Percentiles rank a stretch among this genome's conserved stretches.
Conservation (phyloP, 2,329 filamentous ascomycete species). For the Penicillium aurantiogriseum region DNA sequence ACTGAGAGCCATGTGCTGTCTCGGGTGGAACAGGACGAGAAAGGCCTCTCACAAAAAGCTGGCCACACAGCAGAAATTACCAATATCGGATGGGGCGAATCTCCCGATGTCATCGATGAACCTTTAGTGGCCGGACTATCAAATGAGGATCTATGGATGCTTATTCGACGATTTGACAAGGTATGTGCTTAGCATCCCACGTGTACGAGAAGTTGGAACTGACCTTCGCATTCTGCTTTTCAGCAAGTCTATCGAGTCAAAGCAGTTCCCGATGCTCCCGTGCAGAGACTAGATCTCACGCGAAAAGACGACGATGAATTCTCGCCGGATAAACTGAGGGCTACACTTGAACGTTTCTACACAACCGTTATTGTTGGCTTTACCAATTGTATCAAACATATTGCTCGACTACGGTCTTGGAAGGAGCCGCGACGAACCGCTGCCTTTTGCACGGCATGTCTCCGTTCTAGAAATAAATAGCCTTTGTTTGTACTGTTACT, state of each 20-base stretch:
- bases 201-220: background rate
- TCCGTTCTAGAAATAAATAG: background rate
- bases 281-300: constrained; percentile 74
- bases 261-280: constrained; percentile 57
- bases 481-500: background rate
- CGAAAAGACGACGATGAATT: constrained; percentile 81
- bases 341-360: constrained; percentile 76
- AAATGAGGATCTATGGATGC: constrained; percentile 72
- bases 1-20: constrained; percentile 28
- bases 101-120: constrained; percentile 11
- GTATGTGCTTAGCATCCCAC: constrained; percentile 33
- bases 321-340: constrained; percentile 76
- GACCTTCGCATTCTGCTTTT: constrained; percentile 8
- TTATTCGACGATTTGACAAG: constrained; percentile 73
- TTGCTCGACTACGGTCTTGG: constrained; percentile 76
- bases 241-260: constrained; percentile 70
- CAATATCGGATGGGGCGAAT: constrained; percentile 23
- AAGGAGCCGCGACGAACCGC: constrained; percentile 67
- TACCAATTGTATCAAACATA: constrained; percentile 68
- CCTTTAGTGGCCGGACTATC: constrained; percentile 64
- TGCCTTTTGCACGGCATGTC: constrained; percentile 59
- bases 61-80: constrained; percentile 13
- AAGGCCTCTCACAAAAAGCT: constrained; percentile 18
- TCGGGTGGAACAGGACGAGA: constrained; percentile 21
- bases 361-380: constrained; percentile 72